Evolutionary conservation across 805 yeast species (phyloP).

Genomic region (Candida yuanshanica): DNA sequence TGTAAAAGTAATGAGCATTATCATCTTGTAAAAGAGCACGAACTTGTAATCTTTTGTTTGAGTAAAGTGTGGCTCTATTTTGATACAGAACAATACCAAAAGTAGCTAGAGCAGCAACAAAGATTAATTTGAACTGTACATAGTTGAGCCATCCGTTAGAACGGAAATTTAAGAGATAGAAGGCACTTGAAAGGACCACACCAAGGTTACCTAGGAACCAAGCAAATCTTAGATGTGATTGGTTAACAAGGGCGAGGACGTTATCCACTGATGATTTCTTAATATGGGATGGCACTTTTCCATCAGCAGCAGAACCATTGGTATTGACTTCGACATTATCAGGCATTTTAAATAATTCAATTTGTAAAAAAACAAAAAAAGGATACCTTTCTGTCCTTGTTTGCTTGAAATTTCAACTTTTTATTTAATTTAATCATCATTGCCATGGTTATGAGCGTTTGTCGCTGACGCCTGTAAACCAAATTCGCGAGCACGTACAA

Average conservation of each 20-base stretch:
- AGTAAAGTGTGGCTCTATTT: slow-evolving; percentile 28
- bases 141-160: slow-evolving; percentile 29
- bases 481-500: no score
- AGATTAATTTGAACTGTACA: slow-evolving; percentile 52
- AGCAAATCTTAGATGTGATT: slow-evolving; percentile 49
- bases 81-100: slow-evolving; percentile 75
- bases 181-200: slow-evolving; percentile 36
- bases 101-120: slow-evolving; percentile 61
- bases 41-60: slow-evolving; percentile 18
- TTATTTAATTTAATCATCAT: not conserved
- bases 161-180: slow-evolving; percentile 33
- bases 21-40: slow-evolving; percentile 47
- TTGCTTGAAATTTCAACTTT: not conserved
- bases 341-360: not conserved
- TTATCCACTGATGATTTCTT: not conserved
- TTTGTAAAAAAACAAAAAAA: not conserved
- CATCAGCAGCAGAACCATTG: not conserved
- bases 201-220: slow-evolving; percentile 68
- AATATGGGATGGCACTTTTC: no score
- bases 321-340: not conserved
- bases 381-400: not conserved
- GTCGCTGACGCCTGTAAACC: no score
- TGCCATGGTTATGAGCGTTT: not conserved
- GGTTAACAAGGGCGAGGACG: not conserved
- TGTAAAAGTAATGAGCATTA: slow-evolving; percentile 63